A percentile compares a stretch with the other conserved stretches of the same genome.
These are phyloP conservation scores for Coemansia sp. DNA, from an alignment of 192 early-diverging fungal species.

Conservation along the genomic window DNA sequence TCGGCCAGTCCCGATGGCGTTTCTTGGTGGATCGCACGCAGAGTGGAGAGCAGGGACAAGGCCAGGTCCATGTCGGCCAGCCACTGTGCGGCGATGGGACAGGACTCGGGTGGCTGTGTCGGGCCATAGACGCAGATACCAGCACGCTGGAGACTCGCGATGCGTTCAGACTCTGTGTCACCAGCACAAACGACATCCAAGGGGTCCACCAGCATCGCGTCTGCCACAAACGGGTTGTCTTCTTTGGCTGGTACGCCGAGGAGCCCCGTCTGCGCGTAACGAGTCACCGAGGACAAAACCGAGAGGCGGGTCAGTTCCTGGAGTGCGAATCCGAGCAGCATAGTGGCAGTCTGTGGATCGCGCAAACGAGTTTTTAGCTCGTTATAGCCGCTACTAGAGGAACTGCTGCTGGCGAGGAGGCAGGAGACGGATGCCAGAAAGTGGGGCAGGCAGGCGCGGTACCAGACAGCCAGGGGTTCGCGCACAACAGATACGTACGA, in stretches of 20 bases:
- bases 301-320: slow-evolving; percentile 9
- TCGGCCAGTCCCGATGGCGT: background rate
- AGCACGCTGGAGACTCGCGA: background rate
- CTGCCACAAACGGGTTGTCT: background rate
- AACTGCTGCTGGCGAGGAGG: background rate
- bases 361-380: slow-evolving; percentile 1
- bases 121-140: slow-evolving; percentile 10
- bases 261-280: background rate
- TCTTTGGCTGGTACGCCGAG: no score
- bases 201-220: background rate
- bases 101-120: background rate
- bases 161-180: slow-evolving; percentile 8
- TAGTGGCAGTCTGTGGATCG: background rate
- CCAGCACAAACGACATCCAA: background rate
- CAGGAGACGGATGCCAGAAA: slow-evolving; percentile 9
- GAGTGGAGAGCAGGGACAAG: slow-evolving; percentile 2
- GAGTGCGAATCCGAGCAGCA: slow-evolving; percentile 13
- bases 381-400: background rate
- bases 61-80: background rate
- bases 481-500: slow-evolving; percentile 23
- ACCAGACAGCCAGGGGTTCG: slow-evolving; percentile 12
- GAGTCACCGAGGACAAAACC: background rate
- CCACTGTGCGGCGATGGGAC: background rate
- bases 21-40: background rate
- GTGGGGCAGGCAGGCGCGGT: slow-evolving; percentile 22